Conservation (phyloP, 805 yeast genomes). For the Wickerhamiella spandovensis region DNA sequence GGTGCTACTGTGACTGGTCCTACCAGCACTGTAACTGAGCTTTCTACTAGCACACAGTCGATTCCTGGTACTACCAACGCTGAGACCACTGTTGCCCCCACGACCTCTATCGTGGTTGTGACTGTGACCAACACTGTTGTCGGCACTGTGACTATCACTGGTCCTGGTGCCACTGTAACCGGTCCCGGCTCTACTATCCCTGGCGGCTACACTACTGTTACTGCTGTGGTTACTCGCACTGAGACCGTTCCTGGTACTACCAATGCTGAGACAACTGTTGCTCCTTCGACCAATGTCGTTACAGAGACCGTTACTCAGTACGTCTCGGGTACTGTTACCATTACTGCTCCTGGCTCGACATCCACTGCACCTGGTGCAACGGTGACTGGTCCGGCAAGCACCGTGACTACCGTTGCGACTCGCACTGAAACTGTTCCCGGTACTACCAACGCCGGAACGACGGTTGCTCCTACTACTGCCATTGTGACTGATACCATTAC, state of each 20-base stretch:
- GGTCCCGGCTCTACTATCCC: slow-evolving; percentile 12
- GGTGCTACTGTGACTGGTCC: slow-evolving; percentile 2
- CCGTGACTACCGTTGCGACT: background rate
- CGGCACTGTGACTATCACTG: background rate
- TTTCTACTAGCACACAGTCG: slow-evolving; percentile 3
- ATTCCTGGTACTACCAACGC: slow-evolving; percentile 10
- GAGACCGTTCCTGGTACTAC: slow-evolving; percentile 7
- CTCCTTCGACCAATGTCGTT: slow-evolving; percentile 6
- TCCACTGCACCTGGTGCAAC: background rate
- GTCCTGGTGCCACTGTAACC: background rate
- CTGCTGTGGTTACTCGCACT: background rate
- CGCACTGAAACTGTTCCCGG: slow-evolving; percentile 11
- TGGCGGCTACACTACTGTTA: background rate
- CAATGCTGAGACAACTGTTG: slow-evolving; percentile 10
- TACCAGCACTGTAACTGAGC: background rate
- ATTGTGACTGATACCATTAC: slow-evolving; percentile 3
- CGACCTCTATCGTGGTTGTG: background rate
- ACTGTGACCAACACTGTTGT: background rate
- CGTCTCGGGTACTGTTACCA: background rate
- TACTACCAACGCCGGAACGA: slow-evolving; percentile 8
- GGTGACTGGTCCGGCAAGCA: background rate
- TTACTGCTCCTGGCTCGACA: background rate
- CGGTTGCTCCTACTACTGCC: slow-evolving; percentile 6
- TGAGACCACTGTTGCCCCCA: slow-evolving; percentile 8
- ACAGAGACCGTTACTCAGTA: background rate